Conservation (phyloP, 768 basidiomycete genomes). For the Naematelia encephala region DNA sequence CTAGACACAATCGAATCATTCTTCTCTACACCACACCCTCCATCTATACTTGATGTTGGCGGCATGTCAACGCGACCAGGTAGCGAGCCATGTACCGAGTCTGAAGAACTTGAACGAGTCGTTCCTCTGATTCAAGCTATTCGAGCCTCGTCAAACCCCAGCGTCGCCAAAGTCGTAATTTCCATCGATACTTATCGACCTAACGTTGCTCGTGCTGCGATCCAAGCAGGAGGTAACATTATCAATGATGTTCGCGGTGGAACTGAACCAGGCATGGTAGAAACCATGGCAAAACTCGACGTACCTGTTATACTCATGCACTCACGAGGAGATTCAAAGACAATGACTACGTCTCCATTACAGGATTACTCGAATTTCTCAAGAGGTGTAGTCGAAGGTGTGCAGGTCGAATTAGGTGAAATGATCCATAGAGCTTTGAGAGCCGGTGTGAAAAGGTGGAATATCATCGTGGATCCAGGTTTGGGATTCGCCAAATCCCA, state of each 20-base stretch:
- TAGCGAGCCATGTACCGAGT: conserved; percentile 54
- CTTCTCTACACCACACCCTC: conserved; percentile 48
- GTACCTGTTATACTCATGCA: conserved; percentile 93
- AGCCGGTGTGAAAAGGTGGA: conserved; percentile 78
- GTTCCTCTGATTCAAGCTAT: conserved; percentile 67
- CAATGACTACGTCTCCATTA: conserved; percentile 64
- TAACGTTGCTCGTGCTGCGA: conserved; percentile 68
- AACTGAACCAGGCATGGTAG: conserved; percentile 63
- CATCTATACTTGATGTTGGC: conserved; percentile 83
- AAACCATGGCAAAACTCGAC: conserved; percentile 60
- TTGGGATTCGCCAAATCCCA: conserved; percentile 89
- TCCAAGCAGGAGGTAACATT: conserved; percentile 80
- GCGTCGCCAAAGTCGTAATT: conserved; percentile 56
- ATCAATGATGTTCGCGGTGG: conserved; percentile 89
- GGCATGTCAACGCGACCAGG: conserved; percentile 89
- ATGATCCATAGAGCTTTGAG: conserved; percentile 27
- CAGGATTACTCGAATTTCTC: conserved; percentile 50
- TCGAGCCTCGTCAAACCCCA: conserved; percentile 43
- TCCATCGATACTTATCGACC: conserved; percentile 88
- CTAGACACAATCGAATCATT: conserved; percentile 51
- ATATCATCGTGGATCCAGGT: conserved; percentile 85
- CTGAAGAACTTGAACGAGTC: conserved; percentile 72
- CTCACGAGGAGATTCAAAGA: conserved; percentile 74
- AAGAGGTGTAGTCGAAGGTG: conserved; percentile 62
- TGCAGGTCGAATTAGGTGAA: conserved; percentile 65